A percentile compares a stretch with the other conserved stretches of the same genome.
These are phyloP conservation scores for Balansia obtecta DNA, from an alignment of 2,329 filamentous ascomycete species.

Conservation along the genomic window DNA sequence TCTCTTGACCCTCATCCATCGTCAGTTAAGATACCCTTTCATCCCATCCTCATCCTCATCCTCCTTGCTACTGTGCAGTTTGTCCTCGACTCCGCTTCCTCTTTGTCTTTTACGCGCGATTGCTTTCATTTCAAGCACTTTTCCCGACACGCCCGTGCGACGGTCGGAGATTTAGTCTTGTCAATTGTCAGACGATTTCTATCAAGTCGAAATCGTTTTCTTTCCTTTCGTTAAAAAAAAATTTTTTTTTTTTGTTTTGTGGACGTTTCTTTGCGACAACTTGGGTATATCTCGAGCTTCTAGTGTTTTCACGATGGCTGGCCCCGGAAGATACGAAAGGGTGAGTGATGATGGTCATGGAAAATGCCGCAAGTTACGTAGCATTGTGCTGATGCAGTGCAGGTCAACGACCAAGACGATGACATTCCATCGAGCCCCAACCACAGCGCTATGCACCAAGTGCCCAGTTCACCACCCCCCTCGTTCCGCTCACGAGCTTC, in stretches of 20 bases:
- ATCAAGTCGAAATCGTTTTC: no score
- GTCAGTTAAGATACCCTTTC: not conserved
- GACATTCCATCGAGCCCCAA: slow-evolving; percentile 19
- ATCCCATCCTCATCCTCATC: not conserved
- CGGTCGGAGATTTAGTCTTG: no score
- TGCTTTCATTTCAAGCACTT: not conserved
- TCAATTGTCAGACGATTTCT: no score
- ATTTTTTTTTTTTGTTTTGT: no score
- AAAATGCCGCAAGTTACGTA: not conserved
- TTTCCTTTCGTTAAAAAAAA: no score
- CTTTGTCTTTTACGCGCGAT: not conserved
- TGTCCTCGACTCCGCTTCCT: not conserved
- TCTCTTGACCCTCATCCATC: not conserved
- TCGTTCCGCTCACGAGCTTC: slow-evolving; percentile 83
- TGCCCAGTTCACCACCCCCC: slow-evolving; percentile 55
- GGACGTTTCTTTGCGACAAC: not conserved
- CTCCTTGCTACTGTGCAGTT: no score
- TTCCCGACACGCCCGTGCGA: no score
- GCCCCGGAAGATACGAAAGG: slow-evolving; percentile 37
- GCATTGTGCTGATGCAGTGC: not conserved
- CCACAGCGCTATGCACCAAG: slow-evolving; percentile 19
- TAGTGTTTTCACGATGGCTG: slow-evolving; percentile 31
- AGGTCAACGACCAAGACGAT: slow-evolving; percentile 46
- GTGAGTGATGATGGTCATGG: slow-evolving; percentile 23
- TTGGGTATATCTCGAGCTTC: not conserved